phyloP scores from a whole-genome alignment of 345 rosid species.

The Hibiscus syriacus region DNA sequence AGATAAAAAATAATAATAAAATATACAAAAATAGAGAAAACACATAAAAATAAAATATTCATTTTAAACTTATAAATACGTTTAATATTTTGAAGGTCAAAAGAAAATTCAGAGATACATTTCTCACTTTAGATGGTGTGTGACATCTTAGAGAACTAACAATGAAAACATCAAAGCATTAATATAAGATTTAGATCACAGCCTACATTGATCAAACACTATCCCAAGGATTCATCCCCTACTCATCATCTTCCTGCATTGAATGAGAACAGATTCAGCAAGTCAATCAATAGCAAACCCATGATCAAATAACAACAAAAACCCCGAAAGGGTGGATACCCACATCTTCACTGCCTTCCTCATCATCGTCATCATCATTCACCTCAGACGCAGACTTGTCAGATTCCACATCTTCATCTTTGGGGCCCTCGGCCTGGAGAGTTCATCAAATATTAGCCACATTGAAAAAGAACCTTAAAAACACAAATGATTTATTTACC shows the following conservation, averaged over 20 bases:
- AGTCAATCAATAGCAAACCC: not conserved
- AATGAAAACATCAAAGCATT: slow-evolving; percentile 20
- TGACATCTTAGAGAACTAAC: slow-evolving; percentile 25
- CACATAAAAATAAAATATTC: too few species aligned
- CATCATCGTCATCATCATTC: slow-evolving; percentile 77
- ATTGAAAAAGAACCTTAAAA: not conserved
- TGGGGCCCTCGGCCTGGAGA: slow-evolving; percentile 65
- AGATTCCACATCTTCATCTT: slow-evolving; percentile 60
- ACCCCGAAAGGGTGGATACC: not conserved
- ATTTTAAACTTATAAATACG: too few species aligned
- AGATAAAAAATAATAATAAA: too few species aligned
- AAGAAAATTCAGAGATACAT: slow-evolving; percentile 23
- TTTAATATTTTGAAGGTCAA: slow-evolving; percentile 13
- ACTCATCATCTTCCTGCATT: slow-evolving; percentile 68
- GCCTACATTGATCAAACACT: slow-evolving; percentile 31
- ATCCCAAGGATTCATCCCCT: slow-evolving; percentile 20
- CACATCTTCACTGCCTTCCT: slow-evolving; percentile 77
- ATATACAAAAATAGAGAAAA: too few species aligned
- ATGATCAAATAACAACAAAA: not conserved
- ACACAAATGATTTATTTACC: slow-evolving; percentile 19
- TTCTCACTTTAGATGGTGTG: slow-evolving; percentile 8
- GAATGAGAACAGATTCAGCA: not conserved
- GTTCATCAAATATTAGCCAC: not conserved
- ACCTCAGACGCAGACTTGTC: slow-evolving; percentile 95
- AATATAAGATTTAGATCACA: slow-evolving; percentile 27